These are phyloP conservation scores for Thymus mandschuricus DNA, from an alignment of 257 asterid species.

Conservation along the genomic window DNA sequence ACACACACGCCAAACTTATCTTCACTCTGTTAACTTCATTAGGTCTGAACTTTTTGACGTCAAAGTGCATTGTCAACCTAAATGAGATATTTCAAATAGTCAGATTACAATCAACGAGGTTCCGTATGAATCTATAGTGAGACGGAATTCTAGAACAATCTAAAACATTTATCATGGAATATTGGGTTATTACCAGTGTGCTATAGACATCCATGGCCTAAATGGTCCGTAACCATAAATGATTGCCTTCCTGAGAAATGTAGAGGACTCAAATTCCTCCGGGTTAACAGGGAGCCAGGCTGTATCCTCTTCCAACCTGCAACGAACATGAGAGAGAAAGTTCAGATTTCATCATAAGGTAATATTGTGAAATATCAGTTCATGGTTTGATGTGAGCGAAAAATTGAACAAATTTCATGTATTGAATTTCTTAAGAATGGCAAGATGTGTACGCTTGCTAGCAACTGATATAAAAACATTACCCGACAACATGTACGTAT, in stretches of 20 bases:
- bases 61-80: constrained; percentile 82
- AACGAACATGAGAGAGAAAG: constrained; percentile 24
- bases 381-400: constrained; percentile 15
- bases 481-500: neutral
- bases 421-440: neutral
- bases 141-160: constrained; percentile 12
- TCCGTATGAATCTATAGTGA: neutral
- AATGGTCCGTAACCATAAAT: constrained; percentile 79
- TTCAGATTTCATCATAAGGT: constrained; percentile 12
- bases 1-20: constrained; percentile 91
- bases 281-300: constrained; percentile 83
- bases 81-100: constrained; percentile 21
- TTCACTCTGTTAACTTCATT: constrained; percentile 86
- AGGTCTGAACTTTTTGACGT: constrained; percentile 82
- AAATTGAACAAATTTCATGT: constrained; percentile 7
- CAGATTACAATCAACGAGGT: constrained; percentile 15
- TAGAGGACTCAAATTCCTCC: constrained; percentile 62
- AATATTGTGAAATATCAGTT: neutral
- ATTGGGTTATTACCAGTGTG: constrained; percentile 73
- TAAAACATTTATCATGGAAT: constrained; percentile 2
- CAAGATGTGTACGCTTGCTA: constrained; percentile 10
- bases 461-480: neutral
- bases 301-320: constrained; percentile 92
- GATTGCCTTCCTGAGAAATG: constrained; percentile 73
- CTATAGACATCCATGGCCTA: constrained; percentile 90